Evolutionary conservation across 1,139 yeast genomes (phyloP).

Genomic region (Suhomyces ambrosiae): DNA sequence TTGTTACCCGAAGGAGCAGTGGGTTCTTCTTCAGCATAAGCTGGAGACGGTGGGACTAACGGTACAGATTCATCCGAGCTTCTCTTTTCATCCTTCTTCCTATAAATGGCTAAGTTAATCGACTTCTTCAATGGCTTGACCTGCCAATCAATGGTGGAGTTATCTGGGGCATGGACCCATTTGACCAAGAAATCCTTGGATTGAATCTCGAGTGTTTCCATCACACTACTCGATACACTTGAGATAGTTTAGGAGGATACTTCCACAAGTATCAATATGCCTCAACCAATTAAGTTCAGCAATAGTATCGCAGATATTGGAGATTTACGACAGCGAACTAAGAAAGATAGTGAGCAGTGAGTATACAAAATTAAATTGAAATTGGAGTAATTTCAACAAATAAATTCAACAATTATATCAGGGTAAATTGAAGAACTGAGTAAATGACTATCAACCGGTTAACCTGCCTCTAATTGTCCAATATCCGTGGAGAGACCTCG

Average conservation of each 20-base stretch:
- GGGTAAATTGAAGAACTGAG: no score
- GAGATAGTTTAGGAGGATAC: background rate
- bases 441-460: no score
- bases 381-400: no score
- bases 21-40: constrained; percentile 5
- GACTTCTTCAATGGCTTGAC: constrained; percentile 82
- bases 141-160: constrained; percentile 72
- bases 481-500: background rate
- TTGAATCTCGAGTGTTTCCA: constrained; percentile 90
- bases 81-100: constrained; percentile 35
- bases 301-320: no score
- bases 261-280: no score
- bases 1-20: constrained; percentile 6
- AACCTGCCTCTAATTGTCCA: no score
- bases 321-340: no score
- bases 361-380: no score
- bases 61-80: constrained; percentile 3
- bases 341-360: no score
- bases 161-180: constrained; percentile 81
- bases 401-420: no score
- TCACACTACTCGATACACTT: constrained; percentile 21
- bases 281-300: no score
- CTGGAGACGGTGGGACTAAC: constrained; percentile 9
- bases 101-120: constrained; percentile 66
- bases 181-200: constrained; percentile 86